Conservation (phyloP, 306 rosid genomes). For the Crotalaria pallida region DNA sequence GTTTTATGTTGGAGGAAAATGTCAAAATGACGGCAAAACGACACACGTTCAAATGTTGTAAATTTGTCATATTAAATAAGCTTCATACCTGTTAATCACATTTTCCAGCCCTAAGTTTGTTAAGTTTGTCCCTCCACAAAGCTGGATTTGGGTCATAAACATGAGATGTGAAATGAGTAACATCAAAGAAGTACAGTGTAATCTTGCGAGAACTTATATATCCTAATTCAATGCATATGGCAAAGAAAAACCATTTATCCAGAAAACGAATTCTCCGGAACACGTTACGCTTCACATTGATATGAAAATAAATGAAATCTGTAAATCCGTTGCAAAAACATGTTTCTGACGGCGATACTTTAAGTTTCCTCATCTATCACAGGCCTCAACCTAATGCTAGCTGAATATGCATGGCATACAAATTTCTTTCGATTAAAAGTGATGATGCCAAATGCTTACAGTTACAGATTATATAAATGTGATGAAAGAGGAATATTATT, state of each 20-base stretch:
- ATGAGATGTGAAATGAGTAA: slow-evolving; percentile 1
- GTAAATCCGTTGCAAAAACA: background rate
- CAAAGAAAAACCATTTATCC: background rate
- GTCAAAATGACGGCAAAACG: background rate
- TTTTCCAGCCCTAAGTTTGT: slow-evolving; percentile 42
- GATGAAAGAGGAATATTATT: background rate
- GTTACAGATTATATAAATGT: background rate
- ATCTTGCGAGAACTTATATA: background rate
- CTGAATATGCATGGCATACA: background rate
- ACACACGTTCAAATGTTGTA: background rate
- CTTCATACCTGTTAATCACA: slow-evolving; percentile 30
- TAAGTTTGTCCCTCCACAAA: slow-evolving; percentile 47
- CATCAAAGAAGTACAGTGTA: slow-evolving; percentile 3
- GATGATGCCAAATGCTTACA: background rate
- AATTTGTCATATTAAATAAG: background rate
- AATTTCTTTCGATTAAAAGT: background rate
- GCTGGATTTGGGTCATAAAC: slow-evolving; percentile 30
- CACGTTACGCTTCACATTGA: background rate
- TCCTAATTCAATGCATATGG: background rate
- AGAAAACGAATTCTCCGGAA: background rate
- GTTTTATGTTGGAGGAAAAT: background rate
- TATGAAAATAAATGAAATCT: background rate
- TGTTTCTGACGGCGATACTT: background rate
- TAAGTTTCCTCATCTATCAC: background rate
- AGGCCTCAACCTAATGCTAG: background rate